These are phyloP conservation scores for Pulveroboletus ravenelii DNA, from an alignment of 768 basidiomycete genomes.

Conservation along the genomic window DNA sequence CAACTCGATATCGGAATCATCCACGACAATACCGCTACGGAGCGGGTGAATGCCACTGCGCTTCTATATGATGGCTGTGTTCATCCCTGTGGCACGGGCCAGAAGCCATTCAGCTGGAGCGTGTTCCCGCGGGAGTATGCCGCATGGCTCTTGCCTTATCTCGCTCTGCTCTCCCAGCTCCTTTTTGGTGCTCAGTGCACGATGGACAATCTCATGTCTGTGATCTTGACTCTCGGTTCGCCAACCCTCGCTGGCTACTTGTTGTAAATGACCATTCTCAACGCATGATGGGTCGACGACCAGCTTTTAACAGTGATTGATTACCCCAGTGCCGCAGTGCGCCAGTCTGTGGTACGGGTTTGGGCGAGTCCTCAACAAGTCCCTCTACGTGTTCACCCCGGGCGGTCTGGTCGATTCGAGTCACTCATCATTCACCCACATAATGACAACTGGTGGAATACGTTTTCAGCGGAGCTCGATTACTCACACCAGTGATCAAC, in stretches of 20 bases:
- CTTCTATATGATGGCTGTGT: constrained; percentile 8
- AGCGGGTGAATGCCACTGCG: constrained; percentile 7
- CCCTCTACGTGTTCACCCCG: constrained; percentile 32
- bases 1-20: too few relatives aligned
- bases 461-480: constrained; percentile 31
- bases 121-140: constrained; percentile 34
- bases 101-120: constrained; percentile 17
- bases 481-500: constrained; percentile 39
- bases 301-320: constrained; percentile 27
- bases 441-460: constrained; percentile 42
- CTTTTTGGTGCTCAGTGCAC: constrained; percentile 41
- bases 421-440: constrained; percentile 40
- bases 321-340: constrained; percentile 18
- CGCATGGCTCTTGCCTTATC: constrained; percentile 46
- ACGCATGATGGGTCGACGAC: constrained; percentile 38
- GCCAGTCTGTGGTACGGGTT: constrained; percentile 26
- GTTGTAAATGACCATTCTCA: constrained; percentile 40
- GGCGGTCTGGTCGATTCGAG: constrained; percentile 28
- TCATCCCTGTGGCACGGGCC: constrained; percentile 5
- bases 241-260: constrained; percentile 45
- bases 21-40: neutral
- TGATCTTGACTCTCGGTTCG: constrained; percentile 41
- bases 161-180: constrained; percentile 45
- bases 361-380: constrained; percentile 41
- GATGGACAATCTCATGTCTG: constrained; percentile 40